Percentiles rank a stretch among this genome's conserved stretches.
Evolutionary conservation across 192 early-diverging fungal species (phyloP).

Genomic region (Coemansia sp.): DNA sequence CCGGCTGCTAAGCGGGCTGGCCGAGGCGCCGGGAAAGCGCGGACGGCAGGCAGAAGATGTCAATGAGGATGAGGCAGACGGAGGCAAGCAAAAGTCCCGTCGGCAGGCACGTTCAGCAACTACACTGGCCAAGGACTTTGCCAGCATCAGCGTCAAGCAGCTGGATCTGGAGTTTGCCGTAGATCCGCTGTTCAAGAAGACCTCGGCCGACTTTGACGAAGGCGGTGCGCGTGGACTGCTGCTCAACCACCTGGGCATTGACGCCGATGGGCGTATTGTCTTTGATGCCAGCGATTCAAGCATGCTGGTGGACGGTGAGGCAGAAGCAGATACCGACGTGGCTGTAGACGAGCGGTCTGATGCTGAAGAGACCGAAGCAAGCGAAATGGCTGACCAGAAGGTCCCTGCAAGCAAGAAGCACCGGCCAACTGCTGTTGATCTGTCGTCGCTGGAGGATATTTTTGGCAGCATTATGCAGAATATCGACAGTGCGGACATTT

Average conservation of each 20-base stretch:
- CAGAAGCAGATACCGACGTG: conserved; percentile 13
- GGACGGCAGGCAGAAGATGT: conserved; percentile 29
- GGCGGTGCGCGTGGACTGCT: conserved; percentile 90
- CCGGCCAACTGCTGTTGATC: conserved; percentile 31
- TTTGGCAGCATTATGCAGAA: conserved; percentile 33
- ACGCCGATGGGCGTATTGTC: conserved; percentile 81
- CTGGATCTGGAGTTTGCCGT: conserved; percentile 90
- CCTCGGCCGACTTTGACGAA: conserved; percentile 97
- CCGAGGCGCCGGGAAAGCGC: conserved; percentile 64
- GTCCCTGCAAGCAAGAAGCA: conserved; percentile 11
- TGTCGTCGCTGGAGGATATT: conserved; percentile 32
- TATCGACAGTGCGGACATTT: conserved; percentile 56
- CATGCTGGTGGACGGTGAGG: conserved; percentile 49
- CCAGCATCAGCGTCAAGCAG: conserved; percentile 74
- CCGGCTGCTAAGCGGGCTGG: conserved; percentile 82
- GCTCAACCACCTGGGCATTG: conserved; percentile 81
- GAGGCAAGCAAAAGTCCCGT: conserved; percentile 25
- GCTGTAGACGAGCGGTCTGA: background rate
- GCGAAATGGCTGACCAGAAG: background rate
- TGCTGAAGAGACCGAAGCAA: background rate
- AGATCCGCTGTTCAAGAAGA: conserved; percentile 97
- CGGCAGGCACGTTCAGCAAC: conserved; percentile 51
- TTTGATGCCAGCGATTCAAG: conserved; percentile 90
- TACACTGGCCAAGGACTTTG: conserved; percentile 83
- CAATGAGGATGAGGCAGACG: conserved; percentile 49